phyloP scores from a whole-genome alignment of 179 eudicot genomes.

The Beta macrorhiza region DNA sequence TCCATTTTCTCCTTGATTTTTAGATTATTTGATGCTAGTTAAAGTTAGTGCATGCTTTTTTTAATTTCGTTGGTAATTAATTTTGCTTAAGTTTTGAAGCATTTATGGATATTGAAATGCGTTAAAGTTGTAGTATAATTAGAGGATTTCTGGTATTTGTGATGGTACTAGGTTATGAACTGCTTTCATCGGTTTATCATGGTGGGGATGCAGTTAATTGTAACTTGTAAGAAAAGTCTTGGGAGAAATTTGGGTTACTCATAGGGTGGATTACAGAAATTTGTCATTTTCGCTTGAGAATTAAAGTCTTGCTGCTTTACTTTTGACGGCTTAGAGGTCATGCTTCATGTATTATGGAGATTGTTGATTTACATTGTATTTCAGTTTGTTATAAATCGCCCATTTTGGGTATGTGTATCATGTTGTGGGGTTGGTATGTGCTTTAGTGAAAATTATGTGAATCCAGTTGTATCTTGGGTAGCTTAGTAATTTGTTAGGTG shows the following conservation, averaged over 20 bases:
- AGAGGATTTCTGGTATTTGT: neutral
- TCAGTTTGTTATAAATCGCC: neutral
- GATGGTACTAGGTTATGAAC: neutral
- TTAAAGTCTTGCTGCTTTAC: neutral
- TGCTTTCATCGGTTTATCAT: neutral
- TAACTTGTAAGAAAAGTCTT: neutral
- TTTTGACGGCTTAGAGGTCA: neutral
- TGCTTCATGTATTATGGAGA: neutral
- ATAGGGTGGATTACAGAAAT: neutral
- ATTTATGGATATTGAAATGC: neutral
- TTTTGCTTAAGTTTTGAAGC: too few relatives aligned
- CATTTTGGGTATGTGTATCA: neutral
- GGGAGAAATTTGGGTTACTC: neutral
- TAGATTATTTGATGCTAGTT: neutral
- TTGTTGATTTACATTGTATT: neutral
- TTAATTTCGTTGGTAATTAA: neutral
- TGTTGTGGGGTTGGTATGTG: neutral
- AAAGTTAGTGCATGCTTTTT: constrained; percentile 6
- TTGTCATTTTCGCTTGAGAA: neutral
- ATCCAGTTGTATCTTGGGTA: neutral
- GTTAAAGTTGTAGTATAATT: neutral
- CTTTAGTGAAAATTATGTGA: too few relatives aligned
- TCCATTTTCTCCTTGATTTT: neutral
- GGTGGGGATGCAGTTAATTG: neutral
- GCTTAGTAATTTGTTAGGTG: neutral